Percentiles rank a stretch among this genome's conserved stretches.
These are phyloP conservation scores for Eimeria brunetti DNA, from an alignment of 169 alveolate species.

Conservation along the genomic window DNA sequence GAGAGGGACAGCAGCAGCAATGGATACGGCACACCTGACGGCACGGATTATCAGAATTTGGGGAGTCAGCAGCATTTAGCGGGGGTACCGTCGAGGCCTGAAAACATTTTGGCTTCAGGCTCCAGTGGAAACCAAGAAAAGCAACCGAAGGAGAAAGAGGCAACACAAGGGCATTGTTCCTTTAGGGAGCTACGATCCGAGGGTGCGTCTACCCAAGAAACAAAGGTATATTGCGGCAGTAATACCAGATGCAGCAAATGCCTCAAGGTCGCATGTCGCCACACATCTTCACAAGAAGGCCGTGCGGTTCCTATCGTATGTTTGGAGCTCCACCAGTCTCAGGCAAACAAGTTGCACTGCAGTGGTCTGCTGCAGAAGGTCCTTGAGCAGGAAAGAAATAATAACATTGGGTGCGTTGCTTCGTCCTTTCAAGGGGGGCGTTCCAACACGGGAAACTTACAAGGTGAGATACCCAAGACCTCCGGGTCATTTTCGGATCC, in stretches of 20 bases:
- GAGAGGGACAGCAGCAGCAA: constrained; percentile 36
- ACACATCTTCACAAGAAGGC: not conserved
- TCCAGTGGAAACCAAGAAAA: not conserved
- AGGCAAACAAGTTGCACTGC: not conserved
- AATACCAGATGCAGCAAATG: constrained; percentile 14
- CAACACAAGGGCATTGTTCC: not conserved
- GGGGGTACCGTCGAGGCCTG: not conserved
- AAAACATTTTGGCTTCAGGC: not conserved
- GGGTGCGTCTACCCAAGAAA: not conserved
- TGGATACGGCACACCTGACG: not conserved
- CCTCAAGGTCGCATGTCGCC: not conserved
- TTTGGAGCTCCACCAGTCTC: constrained; percentile 31
- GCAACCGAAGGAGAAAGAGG: not conserved
- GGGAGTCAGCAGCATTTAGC: constrained; percentile 18
- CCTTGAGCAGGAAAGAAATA: not conserved
- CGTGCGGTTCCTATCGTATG: constrained; percentile 45
- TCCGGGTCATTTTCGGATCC: not conserved
- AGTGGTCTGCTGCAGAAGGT: constrained; percentile 25
- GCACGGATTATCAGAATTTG: not conserved
- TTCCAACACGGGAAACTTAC: not conserved
- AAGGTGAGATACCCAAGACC: not conserved
- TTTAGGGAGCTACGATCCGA: not conserved
- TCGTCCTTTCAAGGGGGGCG: constrained; percentile 11
- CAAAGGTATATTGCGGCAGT: not conserved
- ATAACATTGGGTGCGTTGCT: not conserved